Evolutionary conservation across 2,329 filamentous ascomycete genomes (phyloP).

Genomic region (Alternaria ethzedia): DNA sequence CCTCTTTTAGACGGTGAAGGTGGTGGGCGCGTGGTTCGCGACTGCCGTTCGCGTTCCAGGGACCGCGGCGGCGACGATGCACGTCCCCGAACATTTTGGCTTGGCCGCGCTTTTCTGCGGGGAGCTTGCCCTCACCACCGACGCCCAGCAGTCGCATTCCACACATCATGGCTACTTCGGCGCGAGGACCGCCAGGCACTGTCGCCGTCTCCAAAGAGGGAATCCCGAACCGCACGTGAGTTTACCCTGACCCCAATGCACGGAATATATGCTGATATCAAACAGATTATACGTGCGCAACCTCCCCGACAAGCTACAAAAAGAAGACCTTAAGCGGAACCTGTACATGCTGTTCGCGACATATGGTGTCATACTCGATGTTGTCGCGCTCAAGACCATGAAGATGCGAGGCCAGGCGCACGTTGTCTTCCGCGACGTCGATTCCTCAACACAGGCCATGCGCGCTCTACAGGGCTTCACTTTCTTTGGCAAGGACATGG

Average conservation of each 20-base stretch:
- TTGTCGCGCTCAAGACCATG: conserved; percentile 85
- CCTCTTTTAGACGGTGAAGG: neutral
- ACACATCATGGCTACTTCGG: conserved; percentile 34
- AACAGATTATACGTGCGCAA: conserved; percentile 86
- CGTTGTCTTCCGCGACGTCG: conserved; percentile 85
- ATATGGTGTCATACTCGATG: conserved; percentile 89
- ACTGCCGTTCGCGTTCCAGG: neutral
- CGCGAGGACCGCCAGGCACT: conserved; percentile 33
- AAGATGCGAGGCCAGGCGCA: conserved; percentile 98
- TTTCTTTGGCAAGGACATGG: conserved; percentile 85
- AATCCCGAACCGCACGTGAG: conserved; percentile 45
- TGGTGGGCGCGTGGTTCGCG: neutral
- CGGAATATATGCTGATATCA: conserved; percentile 18
- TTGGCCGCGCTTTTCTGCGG: conserved; percentile 34
- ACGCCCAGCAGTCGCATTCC: conserved; percentile 13
- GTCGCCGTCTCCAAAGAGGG: conserved; percentile 25
- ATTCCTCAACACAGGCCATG: conserved; percentile 94
- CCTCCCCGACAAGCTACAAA: conserved; percentile 87
- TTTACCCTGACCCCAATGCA: neutral
- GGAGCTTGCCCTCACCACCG: conserved; percentile 25
- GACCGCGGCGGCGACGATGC: conserved; percentile 1
- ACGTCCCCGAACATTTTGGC: conserved; percentile 25
- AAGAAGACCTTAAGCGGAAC: conserved; percentile 81
- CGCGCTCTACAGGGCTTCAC: conserved; percentile 82
- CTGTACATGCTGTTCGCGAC: conserved; percentile 95